These are phyloP conservation scores for Heterobasidion irregulare DNA, from an alignment of 1,284 basidiomycete genomes.

Conservation along the genomic window DNA sequence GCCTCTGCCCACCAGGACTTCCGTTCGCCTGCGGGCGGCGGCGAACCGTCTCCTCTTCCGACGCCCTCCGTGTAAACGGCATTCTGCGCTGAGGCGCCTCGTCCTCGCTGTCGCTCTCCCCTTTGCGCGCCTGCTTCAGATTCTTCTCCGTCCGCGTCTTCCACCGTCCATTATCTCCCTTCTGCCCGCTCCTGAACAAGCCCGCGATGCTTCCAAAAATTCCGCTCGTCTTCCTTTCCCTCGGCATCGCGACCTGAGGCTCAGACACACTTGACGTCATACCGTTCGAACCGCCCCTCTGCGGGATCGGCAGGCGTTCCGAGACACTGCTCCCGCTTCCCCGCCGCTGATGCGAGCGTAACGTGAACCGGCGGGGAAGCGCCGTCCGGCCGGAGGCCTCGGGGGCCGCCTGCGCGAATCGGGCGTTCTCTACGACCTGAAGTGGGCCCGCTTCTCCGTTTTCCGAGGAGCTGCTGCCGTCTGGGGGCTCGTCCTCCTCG, in stretches of 20 bases:
- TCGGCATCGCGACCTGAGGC: not conserved
- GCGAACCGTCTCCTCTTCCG: not conserved
- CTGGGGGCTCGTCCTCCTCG: constrained; percentile 27
- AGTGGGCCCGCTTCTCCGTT: constrained; percentile 20
- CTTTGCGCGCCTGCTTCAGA: constrained; percentile 20
- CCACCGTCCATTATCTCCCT: constrained; percentile 6
- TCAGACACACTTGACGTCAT: not conserved
- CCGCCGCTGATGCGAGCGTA: constrained; percentile 1
- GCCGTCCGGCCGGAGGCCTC: not conserved
- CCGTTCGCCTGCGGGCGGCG: not conserved
- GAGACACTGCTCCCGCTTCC: constrained; percentile 4
- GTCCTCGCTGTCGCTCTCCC: constrained; percentile 24
- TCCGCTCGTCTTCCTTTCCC: constrained; percentile 13
- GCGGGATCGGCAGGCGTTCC: constrained; percentile 1
- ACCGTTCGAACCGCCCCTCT: not conserved
- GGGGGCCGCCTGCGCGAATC: constrained; percentile 26
- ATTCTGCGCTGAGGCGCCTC: constrained; percentile 6
- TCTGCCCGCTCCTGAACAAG: constrained; percentile 23
- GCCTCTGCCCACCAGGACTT: constrained; percentile 11
- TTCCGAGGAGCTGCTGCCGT: constrained; percentile 12
- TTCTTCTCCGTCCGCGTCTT: constrained; percentile 41
- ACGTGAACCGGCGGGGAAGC: constrained; percentile 1
- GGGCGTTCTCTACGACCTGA: constrained; percentile 51
- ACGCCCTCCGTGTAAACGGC: not conserved
- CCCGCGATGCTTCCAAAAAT: constrained; percentile 34